phyloP scores from a whole-genome alignment of 2,329 filamentous ascomycete genomes.

The Cladobotryum mycophilum region DNA sequence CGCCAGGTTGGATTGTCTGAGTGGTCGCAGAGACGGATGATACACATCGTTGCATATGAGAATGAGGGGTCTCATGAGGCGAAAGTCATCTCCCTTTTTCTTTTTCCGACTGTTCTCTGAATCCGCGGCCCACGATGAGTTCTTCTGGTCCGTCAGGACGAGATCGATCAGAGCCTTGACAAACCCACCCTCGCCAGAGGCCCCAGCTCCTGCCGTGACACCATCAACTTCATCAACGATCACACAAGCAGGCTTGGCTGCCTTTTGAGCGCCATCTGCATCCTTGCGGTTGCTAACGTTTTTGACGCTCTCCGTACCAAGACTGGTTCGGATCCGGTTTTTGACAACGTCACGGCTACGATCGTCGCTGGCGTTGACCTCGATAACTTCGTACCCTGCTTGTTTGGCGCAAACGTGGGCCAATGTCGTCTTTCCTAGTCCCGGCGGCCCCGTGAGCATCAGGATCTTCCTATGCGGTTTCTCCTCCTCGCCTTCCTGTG shows the following conservation, averaged over 20 bases:
- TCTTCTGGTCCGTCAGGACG: conserved; percentile 79
- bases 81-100: conserved; percentile 80
- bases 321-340: conserved; percentile 80
- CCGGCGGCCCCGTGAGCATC: conserved; percentile 84
- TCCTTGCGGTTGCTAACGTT: conserved; percentile 57
- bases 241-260: conserved; percentile 83
- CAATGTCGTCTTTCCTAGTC: conserved; percentile 90
- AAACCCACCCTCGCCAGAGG: conserved; percentile 83
- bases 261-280: conserved; percentile 54
- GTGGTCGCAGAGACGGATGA: conserved; percentile 75
- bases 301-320: conserved; percentile 92
- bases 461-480: conserved; percentile 80
- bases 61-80: conserved; percentile 79
- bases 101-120: conserved; percentile 37
- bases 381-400: conserved; percentile 91
- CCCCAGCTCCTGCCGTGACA: conserved; percentile 73
- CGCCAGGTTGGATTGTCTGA: conserved; percentile 77
- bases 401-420: conserved; percentile 94
- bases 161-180: conserved; percentile 92
- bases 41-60: conserved; percentile 98
- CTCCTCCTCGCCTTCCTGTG: conserved; percentile 54
- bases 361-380: conserved; percentile 98
- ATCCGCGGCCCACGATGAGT: conserved; percentile 35
- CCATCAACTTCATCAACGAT: conserved; percentile 96
- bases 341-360: conserved; percentile 84